These are phyloP conservation scores for Nitzschia sp. DNA, from an alignment of 108 stramenopile genomes.

Conservation along the genomic window DNA sequence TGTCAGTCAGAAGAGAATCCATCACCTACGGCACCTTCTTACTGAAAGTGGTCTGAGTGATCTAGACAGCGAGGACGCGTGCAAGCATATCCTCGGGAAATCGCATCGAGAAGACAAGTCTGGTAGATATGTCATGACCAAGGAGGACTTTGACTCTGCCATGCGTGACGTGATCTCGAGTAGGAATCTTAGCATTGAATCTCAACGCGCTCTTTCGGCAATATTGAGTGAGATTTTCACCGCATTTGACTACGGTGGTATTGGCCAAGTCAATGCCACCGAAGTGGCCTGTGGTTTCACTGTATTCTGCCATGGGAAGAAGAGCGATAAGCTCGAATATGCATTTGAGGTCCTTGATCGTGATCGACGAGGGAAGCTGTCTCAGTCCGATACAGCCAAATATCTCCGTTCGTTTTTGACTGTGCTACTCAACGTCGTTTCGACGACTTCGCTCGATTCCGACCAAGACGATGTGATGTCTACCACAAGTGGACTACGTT, in stretches of 20 bases:
- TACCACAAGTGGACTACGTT: constrained; percentile 42
- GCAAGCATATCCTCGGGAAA: constrained; percentile 65
- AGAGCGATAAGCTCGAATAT: constrained; percentile 90
- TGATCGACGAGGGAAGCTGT: constrained; percentile 63
- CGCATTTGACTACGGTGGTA: constrained; percentile 75
- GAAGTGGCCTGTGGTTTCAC: constrained; percentile 85
- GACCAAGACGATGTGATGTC: constrained; percentile 43
- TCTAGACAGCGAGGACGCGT: constrained; percentile 61
- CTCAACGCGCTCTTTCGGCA: constrained; percentile 51
- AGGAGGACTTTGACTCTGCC: constrained; percentile 76
- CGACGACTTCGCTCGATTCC: constrained; percentile 40
- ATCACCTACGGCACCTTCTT: constrained; percentile 68
- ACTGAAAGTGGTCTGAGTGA: constrained; percentile 72
- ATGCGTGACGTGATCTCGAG: constrained; percentile 40
- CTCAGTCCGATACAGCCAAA: constrained; percentile 49
- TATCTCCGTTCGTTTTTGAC: constrained; percentile 83
- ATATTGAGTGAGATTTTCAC: constrained; percentile 73
- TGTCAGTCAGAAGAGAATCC: constrained; percentile 71
- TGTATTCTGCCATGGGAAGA: constrained; percentile 86
- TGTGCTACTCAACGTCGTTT: constrained; percentile 66
- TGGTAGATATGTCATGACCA: constrained; percentile 48
- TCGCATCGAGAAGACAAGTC: constrained; percentile 51
- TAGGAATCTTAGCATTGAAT: constrained; percentile 33
- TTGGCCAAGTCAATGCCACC: constrained; percentile 57
- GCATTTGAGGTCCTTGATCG: constrained; percentile 84